phyloP scores from a whole-genome alignment of 2,329 filamentous ascomycete genomes.

The Alternaria ethzedia region DNA sequence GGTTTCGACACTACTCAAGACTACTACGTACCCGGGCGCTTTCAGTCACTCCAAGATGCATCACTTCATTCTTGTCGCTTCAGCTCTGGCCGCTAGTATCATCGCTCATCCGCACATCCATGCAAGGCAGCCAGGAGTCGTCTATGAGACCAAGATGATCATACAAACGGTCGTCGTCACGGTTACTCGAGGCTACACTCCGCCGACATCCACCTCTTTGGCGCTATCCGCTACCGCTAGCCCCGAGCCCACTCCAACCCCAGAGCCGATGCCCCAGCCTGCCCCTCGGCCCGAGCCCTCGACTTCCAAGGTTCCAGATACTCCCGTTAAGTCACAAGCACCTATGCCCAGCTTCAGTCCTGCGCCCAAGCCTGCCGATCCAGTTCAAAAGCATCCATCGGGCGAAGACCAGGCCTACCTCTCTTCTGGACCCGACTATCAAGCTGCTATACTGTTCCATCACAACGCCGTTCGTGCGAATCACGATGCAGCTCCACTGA shows the following conservation, averaged over 20 bases:
- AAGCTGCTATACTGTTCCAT: conserved; percentile 60
- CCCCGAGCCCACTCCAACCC: background rate
- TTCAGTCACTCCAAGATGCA: conserved; percentile 33
- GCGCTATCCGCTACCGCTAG: background rate
- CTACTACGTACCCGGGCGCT: conserved; percentile 7
- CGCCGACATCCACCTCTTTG: conserved; percentile 3
- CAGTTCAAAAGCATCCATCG: conserved; percentile 17
- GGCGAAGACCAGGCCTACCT: conserved; percentile 36
- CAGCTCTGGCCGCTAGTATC: conserved; percentile 32
- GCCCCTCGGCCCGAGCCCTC: conserved; percentile 1
- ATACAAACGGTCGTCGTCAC: conserved; percentile 30
- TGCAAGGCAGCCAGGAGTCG: conserved; percentile 26
- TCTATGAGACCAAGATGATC: conserved; percentile 30
- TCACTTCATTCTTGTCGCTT: conserved; percentile 31
- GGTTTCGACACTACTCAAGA: conserved; percentile 11
- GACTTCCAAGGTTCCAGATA: background rate
- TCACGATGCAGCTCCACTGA: conserved; percentile 71
- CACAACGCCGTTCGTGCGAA: conserved; percentile 89
- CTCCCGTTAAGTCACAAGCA: background rate
- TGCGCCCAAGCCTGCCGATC: background rate
- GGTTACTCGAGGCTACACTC: conserved; percentile 4
- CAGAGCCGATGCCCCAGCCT: background rate
- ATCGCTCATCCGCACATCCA: conserved; percentile 29
- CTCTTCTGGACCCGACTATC: conserved; percentile 33
- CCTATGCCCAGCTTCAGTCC: background rate